Percentiles rank a stretch among this genome's conserved stretches.
These are phyloP conservation scores for Xerocomellus chrysenteron DNA, from an alignment of 768 basidiomycete species.

Conservation along the genomic window DNA sequence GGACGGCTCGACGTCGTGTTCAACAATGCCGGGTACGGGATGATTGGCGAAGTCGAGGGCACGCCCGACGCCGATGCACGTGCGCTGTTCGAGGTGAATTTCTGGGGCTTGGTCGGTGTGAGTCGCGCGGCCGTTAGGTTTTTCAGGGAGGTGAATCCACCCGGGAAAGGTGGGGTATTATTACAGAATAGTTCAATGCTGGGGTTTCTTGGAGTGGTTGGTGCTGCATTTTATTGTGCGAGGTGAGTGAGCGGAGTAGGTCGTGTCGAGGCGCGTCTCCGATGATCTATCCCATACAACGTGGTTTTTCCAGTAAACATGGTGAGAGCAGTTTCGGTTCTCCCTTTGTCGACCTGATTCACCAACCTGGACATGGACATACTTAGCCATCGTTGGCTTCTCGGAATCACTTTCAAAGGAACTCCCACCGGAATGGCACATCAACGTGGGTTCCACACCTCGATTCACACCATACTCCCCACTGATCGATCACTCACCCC, in stretches of 20 bases:
- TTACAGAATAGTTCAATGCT: conserved; percentile 7
- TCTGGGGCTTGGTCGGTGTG: conserved; percentile 15
- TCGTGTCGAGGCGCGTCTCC: not conserved
- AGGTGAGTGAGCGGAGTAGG: not conserved
- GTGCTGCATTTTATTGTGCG: conserved; percentile 1
- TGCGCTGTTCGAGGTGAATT: conserved; percentile 36
- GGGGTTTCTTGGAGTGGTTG: not conserved
- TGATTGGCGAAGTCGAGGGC: conserved; percentile 35
- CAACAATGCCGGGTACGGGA: conserved; percentile 38
- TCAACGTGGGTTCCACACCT: conserved; percentile 1
- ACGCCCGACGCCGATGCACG: conserved; percentile 30
- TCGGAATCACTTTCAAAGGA: no score
- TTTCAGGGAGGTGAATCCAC: conserved; percentile 34
- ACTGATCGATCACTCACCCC: not conserved
- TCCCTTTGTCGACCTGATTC: no score
- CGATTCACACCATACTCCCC: not conserved
- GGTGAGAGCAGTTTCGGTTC: no score
- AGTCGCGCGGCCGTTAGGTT: conserved; percentile 24
- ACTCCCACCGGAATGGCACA: conserved; percentile 15
- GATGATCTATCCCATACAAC: no score
- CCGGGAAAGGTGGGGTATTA: conserved; percentile 3
- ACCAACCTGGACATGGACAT: no score
- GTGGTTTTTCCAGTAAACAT: no score
- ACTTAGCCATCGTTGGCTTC: no score
- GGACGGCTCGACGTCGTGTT: conserved; percentile 43